Evolutionary conservation across 129 eudicot genomes (phyloP), one percentile per base, ranked within the genome.

Genomic region (Tanacetum coccineum): DNA sequence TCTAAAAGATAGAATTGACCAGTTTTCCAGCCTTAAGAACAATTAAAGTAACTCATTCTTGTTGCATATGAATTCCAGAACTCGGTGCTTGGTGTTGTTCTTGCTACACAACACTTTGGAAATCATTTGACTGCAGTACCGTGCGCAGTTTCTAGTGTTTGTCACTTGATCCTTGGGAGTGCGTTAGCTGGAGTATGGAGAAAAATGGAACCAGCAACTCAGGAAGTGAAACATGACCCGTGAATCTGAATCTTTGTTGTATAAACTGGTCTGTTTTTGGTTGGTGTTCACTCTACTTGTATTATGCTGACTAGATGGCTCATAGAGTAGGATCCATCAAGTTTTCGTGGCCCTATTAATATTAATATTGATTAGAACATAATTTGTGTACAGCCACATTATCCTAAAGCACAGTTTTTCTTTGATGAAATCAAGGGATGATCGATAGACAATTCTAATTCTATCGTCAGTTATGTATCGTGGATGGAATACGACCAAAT

Each of bases 71-170:
- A 18, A 25, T 78, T 79, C 50, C 88, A 91, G 98, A 91, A 91
- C 71, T 91, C 98, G 40, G 98, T 91, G 28, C 87, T 91, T 53
- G 96, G 98, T 59, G 96, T 91, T 13, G 88, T 87, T 62, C 91
- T 91, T 53, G 98, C 98, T 17, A 80, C 80, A 56, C 87, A 88
- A 63, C 98, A 91, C 84, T 91, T 87, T 42, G 91, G 91, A 58
- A 80, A 91, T 74, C 98, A 91, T 52, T 72, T 85, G 80, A 91
- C 98, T 28, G 96, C 96, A 15, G 98, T 91, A 54, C 98, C 98
- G 13, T 91, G 98, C 68, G 98, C 98, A 6, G 98, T 91, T 73
- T 91, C 98, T 45, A 91, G 98, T 53, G 95, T 91, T 58, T 88
- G 96, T 66, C 98, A 91, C 87, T 91, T 96, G 11, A 91, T 91